Evolutionary conservation across 1,139 yeast species (phyloP), one percentile per base, ranked within the genome.

Genomic region (Tardiomyces blankii): DNA sequence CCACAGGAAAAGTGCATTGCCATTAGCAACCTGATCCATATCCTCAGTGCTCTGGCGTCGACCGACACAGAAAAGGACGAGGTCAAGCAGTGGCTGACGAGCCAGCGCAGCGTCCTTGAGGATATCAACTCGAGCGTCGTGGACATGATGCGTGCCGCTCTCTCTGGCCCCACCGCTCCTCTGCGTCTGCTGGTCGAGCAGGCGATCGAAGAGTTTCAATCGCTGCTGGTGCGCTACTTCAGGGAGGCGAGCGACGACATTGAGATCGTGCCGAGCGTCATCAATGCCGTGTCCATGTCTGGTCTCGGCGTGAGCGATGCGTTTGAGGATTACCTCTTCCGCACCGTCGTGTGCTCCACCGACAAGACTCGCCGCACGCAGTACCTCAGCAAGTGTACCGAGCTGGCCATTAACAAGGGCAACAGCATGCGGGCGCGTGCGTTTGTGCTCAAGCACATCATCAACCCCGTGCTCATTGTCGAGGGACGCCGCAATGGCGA

Each of bases 121-220:
- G 48, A 68, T 6, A 63, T 81, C 44, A 69, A 77, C 1, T 63
- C 68, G 1, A 54, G 53, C 23, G 57, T 75, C 39, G 67, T 72
- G 0, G 76, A 71, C 44, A 69, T 69, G 40, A 72, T 81, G 14
- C 61, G 68, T 1, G 60, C 65, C 2, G 66, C 75, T 38, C 68
- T 73, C 33, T 54, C 63, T 0, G 68, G 77, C 1, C 64, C 77
- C 1, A 65, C 77, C 45, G 72, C 78, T 1, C 80, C 82, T 1
- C 67, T 79, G 19, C 86, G 79, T 50, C 75, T 87, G 59, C 87
- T 82, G 59, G 72, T 84, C n/a, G 83, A 77, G 45, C 91, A 83
- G 57, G 78, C 93, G 0, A 67, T 83, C 38, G 74, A 73, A 21
- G 80, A 57, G 42, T 69, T 85, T 39, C 93, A 84, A 59, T 47